These are phyloP conservation scores for Dactylellina drechsleri DNA, from an alignment of 2,329 filamentous ascomycete genomes.

Conservation along the genomic window DNA sequence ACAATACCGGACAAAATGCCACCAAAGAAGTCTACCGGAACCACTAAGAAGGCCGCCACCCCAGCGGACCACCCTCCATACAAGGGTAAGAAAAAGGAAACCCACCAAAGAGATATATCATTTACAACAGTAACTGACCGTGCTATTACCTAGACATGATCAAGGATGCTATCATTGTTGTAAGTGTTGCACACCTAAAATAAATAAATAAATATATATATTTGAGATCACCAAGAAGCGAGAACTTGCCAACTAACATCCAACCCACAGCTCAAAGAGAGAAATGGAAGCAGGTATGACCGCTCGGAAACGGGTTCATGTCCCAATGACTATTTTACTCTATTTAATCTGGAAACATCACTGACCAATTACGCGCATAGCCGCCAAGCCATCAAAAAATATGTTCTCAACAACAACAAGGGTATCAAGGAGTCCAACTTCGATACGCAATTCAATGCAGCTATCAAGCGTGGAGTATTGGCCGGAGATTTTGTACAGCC, in stretches of 20 bases:
- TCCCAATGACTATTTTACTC: too few relatives aligned
- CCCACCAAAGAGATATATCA: too few relatives aligned
- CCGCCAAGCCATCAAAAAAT: constrained; percentile 54
- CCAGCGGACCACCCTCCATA: constrained; percentile 47
- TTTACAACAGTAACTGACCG: not conserved
- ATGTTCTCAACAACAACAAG: constrained; percentile 52
- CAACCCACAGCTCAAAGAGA: constrained; percentile 40
- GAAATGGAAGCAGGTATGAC: constrained; percentile 50
- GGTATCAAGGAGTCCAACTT: constrained; percentile 52
- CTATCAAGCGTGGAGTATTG: constrained; percentile 42
- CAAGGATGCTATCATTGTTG: constrained; percentile 48
- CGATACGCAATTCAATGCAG: constrained; percentile 46
- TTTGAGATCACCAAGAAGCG: not conserved
- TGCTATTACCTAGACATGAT: constrained; percentile 38
- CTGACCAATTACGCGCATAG: constrained; percentile 3
- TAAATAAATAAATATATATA: not conserved
- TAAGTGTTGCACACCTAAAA: not conserved
- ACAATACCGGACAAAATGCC: constrained; percentile 31
- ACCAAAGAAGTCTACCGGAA: constrained; percentile 53
- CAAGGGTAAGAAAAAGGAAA: constrained; percentile 28
- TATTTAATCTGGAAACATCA: too few relatives aligned
- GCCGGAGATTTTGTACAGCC: constrained; percentile 49
- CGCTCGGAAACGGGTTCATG: too few relatives aligned
- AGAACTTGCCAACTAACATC: constrained; percentile 4
- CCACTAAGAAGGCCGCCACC: constrained; percentile 41